Conservation (phyloP, 495 filamentous ascomycete species). For the Neurospora sp. region DNA sequence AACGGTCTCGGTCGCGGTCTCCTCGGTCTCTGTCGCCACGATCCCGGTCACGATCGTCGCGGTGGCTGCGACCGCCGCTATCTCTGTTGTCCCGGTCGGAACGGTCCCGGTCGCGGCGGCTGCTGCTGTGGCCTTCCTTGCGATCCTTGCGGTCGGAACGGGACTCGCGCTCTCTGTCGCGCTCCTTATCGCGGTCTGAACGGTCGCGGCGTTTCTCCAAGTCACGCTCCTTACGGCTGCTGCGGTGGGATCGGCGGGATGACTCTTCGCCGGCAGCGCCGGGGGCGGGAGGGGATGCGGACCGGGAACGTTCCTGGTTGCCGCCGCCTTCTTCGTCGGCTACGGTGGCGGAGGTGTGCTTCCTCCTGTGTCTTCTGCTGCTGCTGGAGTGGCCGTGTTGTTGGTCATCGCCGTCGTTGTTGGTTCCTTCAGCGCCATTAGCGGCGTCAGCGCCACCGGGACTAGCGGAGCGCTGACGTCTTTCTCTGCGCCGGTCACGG, state of each 20-base stretch:
- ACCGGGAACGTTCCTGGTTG: constrained; percentile 37
- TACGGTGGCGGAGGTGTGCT: constrained; percentile 25
- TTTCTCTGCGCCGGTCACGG: background rate
- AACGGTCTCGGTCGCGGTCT: constrained; percentile 8
- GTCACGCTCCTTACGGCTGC: constrained; percentile 36
- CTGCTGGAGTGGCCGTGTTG: constrained; percentile 22
- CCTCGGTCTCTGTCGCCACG: constrained; percentile 31
- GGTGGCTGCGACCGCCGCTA: constrained; percentile 30
- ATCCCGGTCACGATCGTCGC: constrained; percentile 38
- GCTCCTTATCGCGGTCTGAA: constrained; percentile 26
- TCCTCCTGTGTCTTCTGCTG: constrained; percentile 39
- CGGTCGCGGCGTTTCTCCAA: constrained; percentile 31
- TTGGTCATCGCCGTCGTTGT: constrained; percentile 41
- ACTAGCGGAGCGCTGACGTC: background rate
- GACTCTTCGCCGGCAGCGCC: constrained; percentile 21
- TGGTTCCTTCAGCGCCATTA: constrained; percentile 48
- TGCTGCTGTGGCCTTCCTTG: constrained; percentile 21
- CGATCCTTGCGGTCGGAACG: constrained; percentile 23
- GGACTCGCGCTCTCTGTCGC: constrained; percentile 23
- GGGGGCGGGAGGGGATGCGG: constrained; percentile 29
- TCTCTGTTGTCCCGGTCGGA: constrained; percentile 37
- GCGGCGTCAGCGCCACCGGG: constrained; percentile 23
- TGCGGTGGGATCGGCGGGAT: constrained; percentile 40
- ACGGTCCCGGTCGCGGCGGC: constrained; percentile 29
- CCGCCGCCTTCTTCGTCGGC: constrained; percentile 23